Base-by-base conservation (phyloP, 768 basidiomycete genomes). In the Pisolithus marmoratus region DNA sequence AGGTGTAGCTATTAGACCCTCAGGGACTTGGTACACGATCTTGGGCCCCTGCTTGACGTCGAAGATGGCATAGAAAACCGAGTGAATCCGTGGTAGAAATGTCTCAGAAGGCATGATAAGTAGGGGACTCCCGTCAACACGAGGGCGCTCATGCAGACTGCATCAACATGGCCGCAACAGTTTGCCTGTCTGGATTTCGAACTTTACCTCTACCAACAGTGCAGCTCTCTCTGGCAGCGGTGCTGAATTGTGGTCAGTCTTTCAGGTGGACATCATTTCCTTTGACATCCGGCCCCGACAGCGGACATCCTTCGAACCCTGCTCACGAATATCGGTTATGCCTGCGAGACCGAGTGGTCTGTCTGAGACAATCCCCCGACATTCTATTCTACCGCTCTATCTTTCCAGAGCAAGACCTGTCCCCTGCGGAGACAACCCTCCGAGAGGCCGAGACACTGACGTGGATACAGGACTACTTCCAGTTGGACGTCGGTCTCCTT, bases 11-110 rank as follows among this genome's bases (percentile, higher is more conserved):
- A 95, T 90, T 47, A 93, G 82, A 41, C 85, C 90, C 65, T 96
- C 95, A 1, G 95, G 95, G 7, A 96, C 93, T 70, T 98, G 94
- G 61, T 87, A 88, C 5, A 91, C 83, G 43, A 98, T 87, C 62
- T 90, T 90, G 2, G 93, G 90, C 2, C 96, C 95, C 50, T 87
- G 82, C 5, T 71, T 72, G 36, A 85, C 78, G 69, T 98, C 92
- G 65, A 99, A 98, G 14, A 88, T 83, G 4, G 94, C 87, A 63
- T 96, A 97, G 73, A 98, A 97, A 14, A 95, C 87, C 11, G 91
- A 93, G 59, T 85, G 83, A 51, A 91, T 87, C 17, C 74, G 72
- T 36, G 89, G 89, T 43, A 86, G 77, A 70, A 87, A 92, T 9
- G 88, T 90, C 66, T 84, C 83, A 8, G 70, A 67, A 46, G 72